A percentile compares a stretch with the other conserved stretches of the same genome.
Conservation (phyloP, 768 basidiomycete species). For the Panaeolus cyanescens region DNA sequence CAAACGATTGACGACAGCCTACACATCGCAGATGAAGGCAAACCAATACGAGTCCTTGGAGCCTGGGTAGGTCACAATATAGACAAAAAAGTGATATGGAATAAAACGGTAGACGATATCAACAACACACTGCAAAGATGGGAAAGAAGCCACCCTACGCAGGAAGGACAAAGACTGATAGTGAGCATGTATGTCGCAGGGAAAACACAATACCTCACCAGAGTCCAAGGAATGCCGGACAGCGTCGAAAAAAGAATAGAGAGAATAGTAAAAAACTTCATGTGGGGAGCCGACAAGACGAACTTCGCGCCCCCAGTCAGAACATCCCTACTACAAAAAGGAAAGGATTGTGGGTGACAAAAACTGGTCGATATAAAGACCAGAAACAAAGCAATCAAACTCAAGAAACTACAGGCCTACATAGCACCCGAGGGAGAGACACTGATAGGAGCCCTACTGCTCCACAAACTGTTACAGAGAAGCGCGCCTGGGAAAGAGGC, state of each 20-base stretch:
- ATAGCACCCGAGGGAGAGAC: neutral
- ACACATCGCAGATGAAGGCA: conserved; percentile 26
- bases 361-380: conserved; percentile 20
- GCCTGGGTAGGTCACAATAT: conserved; percentile 27
- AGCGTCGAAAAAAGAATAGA: conserved; percentile 15
- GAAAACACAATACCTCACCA: conserved; percentile 29
- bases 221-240: conserved; percentile 35
- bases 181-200: conserved; percentile 19
- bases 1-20: conserved; percentile 9
- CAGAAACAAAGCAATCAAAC: conserved; percentile 22
- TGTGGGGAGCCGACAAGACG: conserved; percentile 16
- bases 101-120: conserved; percentile 21
- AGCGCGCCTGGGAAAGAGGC: too few species aligned
- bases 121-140: conserved; percentile 16
- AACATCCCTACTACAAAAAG: conserved; percentile 13
- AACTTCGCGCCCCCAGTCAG: conserved; percentile 11
- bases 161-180: conserved; percentile 20
- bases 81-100: conserved; percentile 20
- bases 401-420: conserved; percentile 6
- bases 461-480: too few species aligned
- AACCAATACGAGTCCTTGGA: conserved; percentile 28
- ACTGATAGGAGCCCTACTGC: too few species aligned
- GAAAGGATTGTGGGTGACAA: conserved; percentile 17
- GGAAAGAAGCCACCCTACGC: conserved; percentile 24
- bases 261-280: conserved; percentile 21